Percentiles rank a stretch among this genome's conserved stretches.
Evolutionary conservation across 352 stramenopile genomes (phyloP).

Genomic region (Phytopythium aichiense): DNA sequence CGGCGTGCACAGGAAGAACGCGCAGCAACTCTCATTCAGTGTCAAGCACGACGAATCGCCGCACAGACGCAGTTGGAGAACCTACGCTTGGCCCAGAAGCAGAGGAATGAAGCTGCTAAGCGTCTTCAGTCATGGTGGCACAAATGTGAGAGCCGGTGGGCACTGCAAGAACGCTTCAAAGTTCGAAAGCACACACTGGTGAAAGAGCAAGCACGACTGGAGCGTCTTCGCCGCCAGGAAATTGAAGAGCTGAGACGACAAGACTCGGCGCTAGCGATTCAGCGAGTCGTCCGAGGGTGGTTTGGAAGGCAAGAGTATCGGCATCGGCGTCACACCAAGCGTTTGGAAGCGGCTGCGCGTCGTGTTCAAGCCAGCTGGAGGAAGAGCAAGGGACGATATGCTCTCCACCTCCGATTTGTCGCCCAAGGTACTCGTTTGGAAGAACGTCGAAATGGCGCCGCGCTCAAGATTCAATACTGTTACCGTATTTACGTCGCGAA

Average conservation of each 20-base stretch:
- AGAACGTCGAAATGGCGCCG: conserved; percentile 19
- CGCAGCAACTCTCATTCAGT: conserved; percentile 27
- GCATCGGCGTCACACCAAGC: conserved; percentile 9
- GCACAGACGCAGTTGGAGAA: conserved; percentile 12
- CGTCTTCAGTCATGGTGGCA: conserved; percentile 25
- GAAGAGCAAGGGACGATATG: conserved; percentile 32
- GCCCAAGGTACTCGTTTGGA: conserved; percentile 36
- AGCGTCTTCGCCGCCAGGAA: conserved; percentile 17
- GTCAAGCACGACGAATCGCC: conserved; percentile 18
- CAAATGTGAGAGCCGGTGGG: conserved; percentile 10
- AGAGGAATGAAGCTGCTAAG: conserved; percentile 6
- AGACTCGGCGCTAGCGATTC: conserved; percentile 20
- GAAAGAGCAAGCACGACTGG: conserved; percentile 19
- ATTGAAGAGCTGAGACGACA: conserved; percentile 10
- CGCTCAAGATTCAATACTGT: conserved; percentile 37
- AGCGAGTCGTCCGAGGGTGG: conserved; percentile 40
- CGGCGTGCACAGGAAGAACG: conserved; percentile 14
- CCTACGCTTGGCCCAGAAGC: conserved; percentile 5
- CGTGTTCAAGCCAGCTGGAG: conserved; percentile 51
- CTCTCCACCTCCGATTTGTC: conserved; percentile 44
- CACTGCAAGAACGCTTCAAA: conserved; percentile 21
- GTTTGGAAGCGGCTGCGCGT: conserved; percentile 26
- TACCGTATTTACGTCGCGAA: conserved; percentile 23
- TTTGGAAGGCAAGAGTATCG: conserved; percentile 20
- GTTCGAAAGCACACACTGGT: conserved; percentile 23